Evolutionary conservation across 805 yeast species (phyloP), one percentile per base, ranked within the genome.

Genomic region (Myxozyma lipomycoides): DNA sequence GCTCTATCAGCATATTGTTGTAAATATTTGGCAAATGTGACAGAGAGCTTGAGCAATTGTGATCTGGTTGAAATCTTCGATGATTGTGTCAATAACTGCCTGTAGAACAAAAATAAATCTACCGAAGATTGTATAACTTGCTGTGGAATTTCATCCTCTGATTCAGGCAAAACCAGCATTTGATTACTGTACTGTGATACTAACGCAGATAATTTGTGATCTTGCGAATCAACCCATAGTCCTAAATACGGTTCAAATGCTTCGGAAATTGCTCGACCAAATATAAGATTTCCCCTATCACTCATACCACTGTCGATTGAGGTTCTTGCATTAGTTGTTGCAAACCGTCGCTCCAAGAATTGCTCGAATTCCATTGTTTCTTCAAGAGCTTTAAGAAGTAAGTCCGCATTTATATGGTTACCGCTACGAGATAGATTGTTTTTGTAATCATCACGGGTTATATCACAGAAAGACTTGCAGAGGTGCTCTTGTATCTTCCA

Each of bases 171-270:
- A 51, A 83, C 67, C 53, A 79, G 78, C 3, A 81, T 69, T 21
- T 78, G 76, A 45, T 81, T 75, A 64, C 81, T 70, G 62, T 83
- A 88, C 46, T 82, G 85, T 36, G 78, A 63, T 48, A 90, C 72
- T 60, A 84, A 86, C 5, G 75, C 71, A 37, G 77, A 76, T 59
- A 91, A 73, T 28, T 74, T 65, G 7, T 75, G 71, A 55, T 86
- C 89, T 68, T 93, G 98, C 62, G 87, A 85, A 18, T 81, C 81
- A 9, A 93, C 82, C 97, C 98, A 93, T 12, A 87, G 68, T 36
- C 78, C 78, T 42, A 93, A 72, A 64, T 84, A 87, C 1, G 97
- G 96, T 65, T 87, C 95, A 64, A 93, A 90, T 30, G 83, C 81
- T 41, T 72, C 74, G 37, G 83, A 86, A 49, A 80, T 78, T 45